Evolutionary conservation across 2,329 filamentous ascomycete species (phyloP), one percentile per base, ranked within the genome.

Genomic region (Alternaria solani): DNA sequence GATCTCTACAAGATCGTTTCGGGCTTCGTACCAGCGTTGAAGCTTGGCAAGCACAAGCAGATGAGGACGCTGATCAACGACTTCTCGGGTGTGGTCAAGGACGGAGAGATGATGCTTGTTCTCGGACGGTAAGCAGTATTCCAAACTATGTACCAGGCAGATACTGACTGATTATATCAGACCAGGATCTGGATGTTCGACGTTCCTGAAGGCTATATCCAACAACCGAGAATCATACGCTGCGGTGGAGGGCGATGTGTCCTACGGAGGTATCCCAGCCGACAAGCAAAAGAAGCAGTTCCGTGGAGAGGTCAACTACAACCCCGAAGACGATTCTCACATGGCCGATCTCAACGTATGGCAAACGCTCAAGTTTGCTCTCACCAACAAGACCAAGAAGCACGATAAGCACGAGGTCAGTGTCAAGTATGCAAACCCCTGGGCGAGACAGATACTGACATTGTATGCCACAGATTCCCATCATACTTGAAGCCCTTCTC

Each of bases 301-400:
- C 75, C 84, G 89, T 46, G 91, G 91, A 36, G 91, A 94, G 74
- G 90, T 92, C 71, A 89, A 89, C 67, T 94, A 93, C 76, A 93
- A 92, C 67, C 87, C 86, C 16, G 91, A 94, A 75, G 91, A 93
- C 66, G 91, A 93, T 69, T 83, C 87, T 18, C 91, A 94, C 74
- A 89, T 93, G 71, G 88, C 91, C 3, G 84, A 85, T 1, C 81
- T 94, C 36, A 93, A 88, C 6, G 91, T 94, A 0, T 91, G 89
- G 84, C 90, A 93, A 76, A 94, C 91, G 0, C 81, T 94, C 42
- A 87, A 86, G 4, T 94, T 94, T 70, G 89, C 91, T 0, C 80
- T 94, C 49, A 86, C 88, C 76, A 92, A 88, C 79, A 93, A 92
- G 80, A 92, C 90, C 8, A 89, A 86, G 77, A 91, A 89, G 76